phyloP scores from a whole-genome alignment of 1,139 yeast genomes.

The Pichiaceae sp. region DNA sequence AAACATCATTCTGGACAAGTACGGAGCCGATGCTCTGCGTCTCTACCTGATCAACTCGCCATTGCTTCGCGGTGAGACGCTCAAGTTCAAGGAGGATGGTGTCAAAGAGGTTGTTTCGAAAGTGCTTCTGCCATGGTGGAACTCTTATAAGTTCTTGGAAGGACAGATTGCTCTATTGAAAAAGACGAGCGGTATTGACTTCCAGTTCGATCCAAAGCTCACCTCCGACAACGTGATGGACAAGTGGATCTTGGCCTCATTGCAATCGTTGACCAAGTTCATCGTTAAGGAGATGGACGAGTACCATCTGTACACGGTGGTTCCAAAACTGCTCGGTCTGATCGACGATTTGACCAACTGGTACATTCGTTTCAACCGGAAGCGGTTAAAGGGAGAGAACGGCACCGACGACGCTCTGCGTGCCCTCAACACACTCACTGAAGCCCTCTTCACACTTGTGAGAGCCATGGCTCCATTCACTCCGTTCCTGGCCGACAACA shows the following conservation, averaged over 20 bases:
- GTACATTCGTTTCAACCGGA: slow-evolving; percentile 97
- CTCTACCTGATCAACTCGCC: slow-evolving; percentile 95
- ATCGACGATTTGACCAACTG: slow-evolving; percentile 96
- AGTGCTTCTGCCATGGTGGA: slow-evolving; percentile 97
- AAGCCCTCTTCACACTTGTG: slow-evolving; percentile 78
- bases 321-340: slow-evolving; percentile 79
- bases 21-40: slow-evolving; percentile 96
- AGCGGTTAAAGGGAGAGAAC: slow-evolving; percentile 92
- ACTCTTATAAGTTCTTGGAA: slow-evolving; percentile 91
- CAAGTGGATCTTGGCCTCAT: slow-evolving; percentile 90
- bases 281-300: slow-evolving; percentile 85
- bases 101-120: slow-evolving; percentile 95
- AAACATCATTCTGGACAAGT: slow-evolving; percentile 63
- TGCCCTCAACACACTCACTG: slow-evolving; percentile 86
- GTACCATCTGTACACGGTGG: slow-evolving; percentile 91
- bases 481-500: slow-evolving; percentile 87
- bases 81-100: slow-evolving; percentile 97
- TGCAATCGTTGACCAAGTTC: slow-evolving; percentile 79
- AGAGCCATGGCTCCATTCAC: slow-evolving; percentile 99
- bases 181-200: slow-evolving; percentile 65
- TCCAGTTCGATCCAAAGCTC: slow-evolving; percentile 58
- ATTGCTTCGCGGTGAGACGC: slow-evolving; percentile 90
- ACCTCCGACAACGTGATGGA: slow-evolving; percentile 88
- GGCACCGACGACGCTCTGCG: slow-evolving; percentile 76
- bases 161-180: slow-evolving; percentile 83